These are phyloP conservation scores for Crepidotus variabilis DNA, from an alignment of 768 basidiomycete genomes.

Conservation along the genomic window DNA sequence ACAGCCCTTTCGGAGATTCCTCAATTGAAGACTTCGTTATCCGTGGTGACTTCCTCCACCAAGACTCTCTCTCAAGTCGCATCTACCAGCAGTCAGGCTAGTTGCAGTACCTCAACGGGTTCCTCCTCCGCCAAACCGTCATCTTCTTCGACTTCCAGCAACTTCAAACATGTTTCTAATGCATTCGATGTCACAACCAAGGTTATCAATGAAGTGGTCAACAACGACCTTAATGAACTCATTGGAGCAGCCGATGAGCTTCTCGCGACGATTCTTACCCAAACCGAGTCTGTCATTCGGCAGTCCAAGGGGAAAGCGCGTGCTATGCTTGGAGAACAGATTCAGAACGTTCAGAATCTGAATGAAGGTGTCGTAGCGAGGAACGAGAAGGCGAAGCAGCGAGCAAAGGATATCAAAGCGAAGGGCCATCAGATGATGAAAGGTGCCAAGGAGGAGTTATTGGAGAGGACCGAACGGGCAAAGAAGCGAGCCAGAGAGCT, in stretches of 20 bases:
- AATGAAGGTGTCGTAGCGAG: conserved; percentile 41
- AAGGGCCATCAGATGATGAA: conserved; percentile 43
- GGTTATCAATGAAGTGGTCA: conserved; percentile 38
- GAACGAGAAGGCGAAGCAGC: conserved; percentile 48
- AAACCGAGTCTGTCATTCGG: conserved; percentile 41
- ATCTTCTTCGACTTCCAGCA: conserved; percentile 37
- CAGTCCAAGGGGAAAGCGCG: conserved; percentile 47
- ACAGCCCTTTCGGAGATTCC: conserved; percentile 19
- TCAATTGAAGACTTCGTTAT: conserved; percentile 12
- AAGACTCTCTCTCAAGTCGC: not conserved
- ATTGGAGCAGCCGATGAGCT: conserved; percentile 58
- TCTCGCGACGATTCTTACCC: conserved; percentile 43
- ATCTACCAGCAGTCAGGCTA: conserved; percentile 11
- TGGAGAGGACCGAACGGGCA: conserved; percentile 38
- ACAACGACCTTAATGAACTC: conserved; percentile 53
- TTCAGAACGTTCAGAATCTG: conserved; percentile 26
- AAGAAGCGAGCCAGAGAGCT: conserved; percentile 38
- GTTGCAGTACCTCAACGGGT: conserved; percentile 13
- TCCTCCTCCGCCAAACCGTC: conserved; percentile 20
- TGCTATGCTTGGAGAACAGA: conserved; percentile 34
- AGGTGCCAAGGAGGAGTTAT: conserved; percentile 38
- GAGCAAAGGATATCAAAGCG: conserved; percentile 50
- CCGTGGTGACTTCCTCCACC: conserved; percentile 12
- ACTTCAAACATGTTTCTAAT: conserved; percentile 44
- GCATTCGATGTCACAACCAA: conserved; percentile 45